Base-by-base conservation (phyloP, 225 moss, liverwort and hornwort species). In the Sphagnum contortum region DNA sequence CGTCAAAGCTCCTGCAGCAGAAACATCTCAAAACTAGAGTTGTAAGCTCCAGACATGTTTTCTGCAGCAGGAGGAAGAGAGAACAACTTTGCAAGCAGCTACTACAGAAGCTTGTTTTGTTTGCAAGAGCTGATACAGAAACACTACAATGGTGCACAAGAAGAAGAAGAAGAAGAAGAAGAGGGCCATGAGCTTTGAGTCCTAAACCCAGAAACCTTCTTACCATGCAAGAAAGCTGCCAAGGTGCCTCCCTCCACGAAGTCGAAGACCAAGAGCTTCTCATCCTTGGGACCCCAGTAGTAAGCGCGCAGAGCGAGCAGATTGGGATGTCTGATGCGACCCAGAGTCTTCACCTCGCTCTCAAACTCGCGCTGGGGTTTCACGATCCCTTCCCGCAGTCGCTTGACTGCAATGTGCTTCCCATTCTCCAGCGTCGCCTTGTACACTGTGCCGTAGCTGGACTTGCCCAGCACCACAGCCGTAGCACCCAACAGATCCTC, bases 271-370 rank as follows among this genome's bases (percentile, higher is more conserved):
- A 94, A 70, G 2, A 94, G 89, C 78, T 94, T 94, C 76, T 94
- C 94, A 8, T 94, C 94, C 69, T 94, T 94, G 44, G 94, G 94
- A 0, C 94, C 94, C 87, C 89, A 94, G 71, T 94, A 94, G 57
- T 94, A 94, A 0, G 91, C 87, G 13, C 94, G 70, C 65, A 94
- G 64, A 0, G 94, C 87, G 48, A 94, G 83, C 67, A 94, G 53
- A 69, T 94, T 94, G 0, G 83, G 94, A 60, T 94, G 94, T 51
- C 94, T 77, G 50, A 94, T 94, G 63, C 86, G 72, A 0, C 94
- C 94, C 1, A 94, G 80, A 6, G 87, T 83, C 67, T 91, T 88
- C 1, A 94, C 87, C 60, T 79, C 89, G 4, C 87, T 91, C 0
- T 87, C 91, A 47, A 94, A 94, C 9, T 94, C 94, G 9, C 69